Base-by-base conservation (phyloP, 1,139 yeast species). In the Geotrichum aggregatum region DNA sequence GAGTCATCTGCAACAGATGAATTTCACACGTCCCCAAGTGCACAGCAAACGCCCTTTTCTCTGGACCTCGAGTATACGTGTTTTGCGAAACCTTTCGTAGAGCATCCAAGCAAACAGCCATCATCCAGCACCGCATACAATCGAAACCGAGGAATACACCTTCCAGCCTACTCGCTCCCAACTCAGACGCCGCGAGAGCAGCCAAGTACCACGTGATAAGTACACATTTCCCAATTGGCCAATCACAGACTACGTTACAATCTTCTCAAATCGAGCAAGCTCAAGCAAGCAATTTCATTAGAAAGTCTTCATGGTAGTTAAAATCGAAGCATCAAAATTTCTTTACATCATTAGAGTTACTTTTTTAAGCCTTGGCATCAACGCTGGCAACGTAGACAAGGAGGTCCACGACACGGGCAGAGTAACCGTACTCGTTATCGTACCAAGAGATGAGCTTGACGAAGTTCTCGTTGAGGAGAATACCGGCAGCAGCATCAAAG, bases 381-480 rank as follows among this genome's bases (percentile, higher is more conserved):
- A 50, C 54, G 69, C 77, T 76, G 67, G 91, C 87, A 69, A 83
- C 82, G 79, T 77, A 82, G 73, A 82, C 80, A 70, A 85, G 76
- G 71, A 85, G 80, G 79, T 85, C 94, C 63, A 85, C 91, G 61
- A 85, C 94, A 79, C 95, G 86, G 78, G 88, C 83, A 68, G 92
- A 84, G 87, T 86, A 86, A 73, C 95, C 95, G 78, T 71, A 86
- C 78, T 86, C 95, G 77, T 85, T 85, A 73, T 86, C 95, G 82
- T 85, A 85, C 94, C 94, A 85, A 58, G 92, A 76, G 74, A 85
- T 79, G 75, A 86, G 83, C 82, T 85, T 85, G 75, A 84, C 88
- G 73, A 85, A 85, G 71, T 81, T 80, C 74, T 87, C 87, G 71
- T 86, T 82, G 70, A 85, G 80, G 70, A 81, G 79, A 76, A 85